Conservation (phyloP, 352 stramenopile genomes). For the Phytophthora citrophthora region DNA sequence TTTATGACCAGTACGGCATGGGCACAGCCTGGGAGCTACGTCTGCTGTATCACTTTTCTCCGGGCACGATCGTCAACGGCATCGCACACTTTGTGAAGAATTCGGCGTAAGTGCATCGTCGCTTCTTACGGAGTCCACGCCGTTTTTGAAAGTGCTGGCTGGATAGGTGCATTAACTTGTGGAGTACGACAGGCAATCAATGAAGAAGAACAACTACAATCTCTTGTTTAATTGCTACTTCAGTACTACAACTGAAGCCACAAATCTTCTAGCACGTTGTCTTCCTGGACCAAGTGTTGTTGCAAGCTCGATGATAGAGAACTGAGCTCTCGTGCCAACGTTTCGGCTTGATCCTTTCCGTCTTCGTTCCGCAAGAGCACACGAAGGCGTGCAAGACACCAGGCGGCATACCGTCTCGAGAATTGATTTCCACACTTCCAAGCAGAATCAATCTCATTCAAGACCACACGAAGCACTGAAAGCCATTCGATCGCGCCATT, state of each 20-base stretch:
- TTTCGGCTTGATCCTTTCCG: neutral
- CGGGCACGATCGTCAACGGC: slow-evolving; percentile 70
- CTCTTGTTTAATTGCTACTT: too few species aligned
- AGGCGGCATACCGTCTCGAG: slow-evolving; percentile 57
- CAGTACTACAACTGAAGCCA: slow-evolving; percentile 17
- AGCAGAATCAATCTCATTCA: slow-evolving; percentile 49
- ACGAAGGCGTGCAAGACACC: slow-evolving; percentile 47
- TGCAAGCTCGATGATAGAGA: slow-evolving; percentile 18
- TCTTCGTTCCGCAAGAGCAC: slow-evolving; percentile 5
- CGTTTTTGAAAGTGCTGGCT: slow-evolving; percentile 22
- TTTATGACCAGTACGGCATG: slow-evolving; percentile 86
- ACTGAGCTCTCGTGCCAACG: slow-evolving; percentile 6
- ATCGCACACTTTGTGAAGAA: slow-evolving; percentile 64
- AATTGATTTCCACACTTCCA: slow-evolving; percentile 53
- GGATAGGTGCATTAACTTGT: neutral
- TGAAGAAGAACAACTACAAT: too few species aligned
- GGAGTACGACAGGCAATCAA: too few species aligned
- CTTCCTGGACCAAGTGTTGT: slow-evolving; percentile 21
- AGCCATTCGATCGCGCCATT: neutral
- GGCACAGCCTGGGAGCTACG: slow-evolving; percentile 71
- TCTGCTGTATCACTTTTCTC: slow-evolving; percentile 80
- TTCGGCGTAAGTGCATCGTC: slow-evolving; percentile 4
- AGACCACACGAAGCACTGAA: slow-evolving; percentile 18
- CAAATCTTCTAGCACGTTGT: slow-evolving; percentile 37
- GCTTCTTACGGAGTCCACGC: neutral